Percentiles rank a stretch among this genome's conserved stretches.
phyloP scores from a whole-genome alignment of 805 yeast genomes.

The Metschnikowia anglica region DNA sequence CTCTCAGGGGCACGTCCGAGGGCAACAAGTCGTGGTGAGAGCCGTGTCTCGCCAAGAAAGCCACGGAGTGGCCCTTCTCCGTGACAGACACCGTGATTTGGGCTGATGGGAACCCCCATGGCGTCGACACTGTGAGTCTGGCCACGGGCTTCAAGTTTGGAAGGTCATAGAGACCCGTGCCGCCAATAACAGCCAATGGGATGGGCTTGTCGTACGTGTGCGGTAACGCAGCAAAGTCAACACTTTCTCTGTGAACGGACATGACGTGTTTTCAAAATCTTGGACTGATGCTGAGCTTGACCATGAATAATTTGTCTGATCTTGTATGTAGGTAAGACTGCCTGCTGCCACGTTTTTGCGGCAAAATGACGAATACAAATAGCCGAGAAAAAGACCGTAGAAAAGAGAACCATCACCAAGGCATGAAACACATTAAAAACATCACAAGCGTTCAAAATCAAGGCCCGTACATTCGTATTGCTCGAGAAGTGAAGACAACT shows the following conservation, averaged over 20 bases:
- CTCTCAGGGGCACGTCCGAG: slow-evolving; percentile 85
- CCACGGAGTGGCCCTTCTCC: slow-evolving; percentile 74
- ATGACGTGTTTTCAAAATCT: slow-evolving; percentile 16
- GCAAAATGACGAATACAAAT: not conserved
- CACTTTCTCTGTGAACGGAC: slow-evolving; percentile 38
- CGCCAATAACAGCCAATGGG: slow-evolving; percentile 88
- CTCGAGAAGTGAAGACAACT: too few relatives aligned
- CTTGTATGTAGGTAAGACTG: slow-evolving; percentile 4
- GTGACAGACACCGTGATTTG: slow-evolving; percentile 90
- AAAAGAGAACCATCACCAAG: not conserved
- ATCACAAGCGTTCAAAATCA: too few relatives aligned
- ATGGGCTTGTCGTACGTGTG: slow-evolving; percentile 63
- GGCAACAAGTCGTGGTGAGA: slow-evolving; percentile 86
- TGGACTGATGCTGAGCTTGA: not conserved
- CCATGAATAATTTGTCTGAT: not conserved
- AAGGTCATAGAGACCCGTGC: slow-evolving; percentile 93
- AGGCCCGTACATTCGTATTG: too few relatives aligned
- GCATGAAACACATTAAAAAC: too few relatives aligned
- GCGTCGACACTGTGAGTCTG: slow-evolving; percentile 76
- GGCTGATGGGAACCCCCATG: slow-evolving; percentile 97
- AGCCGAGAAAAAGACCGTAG: not conserved
- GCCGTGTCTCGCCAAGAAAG: slow-evolving; percentile 95
- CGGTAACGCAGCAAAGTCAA: slow-evolving; percentile 39
- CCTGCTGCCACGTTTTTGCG: slow-evolving; percentile 1
- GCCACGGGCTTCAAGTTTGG: slow-evolving; percentile 85